These are phyloP conservation scores for Ceratobasidium papillatum DNA, from an alignment of 1,284 basidiomycete species.

Conservation along the genomic window DNA sequence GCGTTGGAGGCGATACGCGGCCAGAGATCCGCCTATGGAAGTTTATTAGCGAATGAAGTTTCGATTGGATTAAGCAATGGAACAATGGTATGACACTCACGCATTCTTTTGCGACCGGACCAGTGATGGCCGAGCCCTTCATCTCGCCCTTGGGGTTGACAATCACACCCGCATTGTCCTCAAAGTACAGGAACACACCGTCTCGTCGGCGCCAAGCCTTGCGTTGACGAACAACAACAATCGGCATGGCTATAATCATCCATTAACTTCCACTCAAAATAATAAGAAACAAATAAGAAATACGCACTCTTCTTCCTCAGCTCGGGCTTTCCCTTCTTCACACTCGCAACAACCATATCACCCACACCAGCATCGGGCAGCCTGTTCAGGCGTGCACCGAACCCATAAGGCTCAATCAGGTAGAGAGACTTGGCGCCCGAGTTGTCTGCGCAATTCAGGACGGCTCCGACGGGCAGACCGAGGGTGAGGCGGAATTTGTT, in stretches of 20 bases:
- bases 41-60: conserved; percentile 16
- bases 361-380: conserved; percentile 98
- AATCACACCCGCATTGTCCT: conserved; percentile 98
- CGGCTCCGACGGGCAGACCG: conserved; percentile 97
- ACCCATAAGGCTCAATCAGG: conserved; percentile 90
- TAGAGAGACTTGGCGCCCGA: conserved; percentile 97
- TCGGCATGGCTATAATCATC: conserved; percentile 83
- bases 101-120: conserved; percentile 97
- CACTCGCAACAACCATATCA: conserved; percentile 98
- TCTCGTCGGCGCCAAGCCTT: conserved; percentile 99
- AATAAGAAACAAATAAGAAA: conserved; percentile 34
- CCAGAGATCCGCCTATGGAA: conserved; percentile 91
- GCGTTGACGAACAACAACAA: conserved; percentile 96
- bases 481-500: conserved; percentile 98
- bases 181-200: conserved; percentile 99
- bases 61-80: not conserved
- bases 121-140: conserved; percentile 99
- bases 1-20: conserved; percentile 99
- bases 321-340: conserved; percentile 99
- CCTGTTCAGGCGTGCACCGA: conserved; percentile 96
- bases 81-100: conserved; percentile 66
- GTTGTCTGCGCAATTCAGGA: conserved; percentile 99
- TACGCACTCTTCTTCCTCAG: conserved; percentile 97
- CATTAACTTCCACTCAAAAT: not conserved
- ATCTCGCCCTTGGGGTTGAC: conserved; percentile 99